phyloP scores from a whole-genome alignment of 345 rosid genomes.

The Salix viminalis region DNA sequence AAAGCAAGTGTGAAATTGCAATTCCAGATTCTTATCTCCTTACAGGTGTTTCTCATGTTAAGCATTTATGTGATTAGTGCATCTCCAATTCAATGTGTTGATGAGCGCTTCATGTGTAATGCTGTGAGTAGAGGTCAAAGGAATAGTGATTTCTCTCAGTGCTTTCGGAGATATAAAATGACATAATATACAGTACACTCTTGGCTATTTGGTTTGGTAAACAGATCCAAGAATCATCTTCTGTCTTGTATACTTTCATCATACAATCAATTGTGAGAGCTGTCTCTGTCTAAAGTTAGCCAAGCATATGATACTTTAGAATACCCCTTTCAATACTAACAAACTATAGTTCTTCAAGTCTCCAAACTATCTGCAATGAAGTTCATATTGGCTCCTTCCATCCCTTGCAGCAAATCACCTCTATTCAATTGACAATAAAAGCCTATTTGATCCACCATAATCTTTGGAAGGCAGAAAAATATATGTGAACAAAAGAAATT shows the following conservation, averaged over 20 bases:
- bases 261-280: neutral
- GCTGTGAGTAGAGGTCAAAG: neutral
- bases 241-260: neutral
- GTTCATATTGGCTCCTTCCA: neutral
- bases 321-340: neutral
- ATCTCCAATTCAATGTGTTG: neutral
- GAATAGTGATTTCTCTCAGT: neutral
- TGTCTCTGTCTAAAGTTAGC: neutral
- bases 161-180: neutral
- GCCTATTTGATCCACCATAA: neutral
- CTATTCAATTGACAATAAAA: neutral
- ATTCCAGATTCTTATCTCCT: neutral
- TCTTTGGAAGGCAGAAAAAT: neutral
- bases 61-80: neutral
- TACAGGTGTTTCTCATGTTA: neutral
- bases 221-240: neutral
- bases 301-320: neutral
- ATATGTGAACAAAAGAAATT: neutral
- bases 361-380: neutral
- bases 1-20: neutral
- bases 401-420: neutral
- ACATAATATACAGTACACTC: no score
- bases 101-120: neutral
- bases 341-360: neutral
- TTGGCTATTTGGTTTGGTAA: neutral